phyloP scores from a whole-genome alignment of 352 stramenopile genomes.

The Globisporangium polare region DNA sequence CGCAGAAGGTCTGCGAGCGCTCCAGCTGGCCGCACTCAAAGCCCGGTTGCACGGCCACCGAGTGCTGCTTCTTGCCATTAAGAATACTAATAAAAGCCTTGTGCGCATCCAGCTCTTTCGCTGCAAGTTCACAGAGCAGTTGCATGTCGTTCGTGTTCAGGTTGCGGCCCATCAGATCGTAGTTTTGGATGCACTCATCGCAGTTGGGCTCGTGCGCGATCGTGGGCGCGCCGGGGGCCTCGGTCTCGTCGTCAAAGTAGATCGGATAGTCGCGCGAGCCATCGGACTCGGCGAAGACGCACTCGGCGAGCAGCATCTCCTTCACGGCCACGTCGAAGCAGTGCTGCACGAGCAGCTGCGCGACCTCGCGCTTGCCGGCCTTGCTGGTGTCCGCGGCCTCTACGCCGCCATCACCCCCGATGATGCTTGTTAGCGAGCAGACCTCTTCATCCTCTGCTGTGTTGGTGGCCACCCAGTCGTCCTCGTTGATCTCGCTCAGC shows the following conservation, averaged over 20 bases:
- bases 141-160: conserved; percentile 31
- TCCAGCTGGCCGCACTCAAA: conserved; percentile 7
- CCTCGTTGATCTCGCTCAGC: conserved; percentile 32
- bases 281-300: conserved; percentile 37
- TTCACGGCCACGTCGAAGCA: conserved; percentile 45
- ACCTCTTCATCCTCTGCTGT: conserved; percentile 1
- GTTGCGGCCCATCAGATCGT: conserved; percentile 19
- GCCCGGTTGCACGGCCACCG: background rate
- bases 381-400: background rate
- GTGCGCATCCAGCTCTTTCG: conserved; percentile 35
- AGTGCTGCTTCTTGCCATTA: conserved; percentile 19
- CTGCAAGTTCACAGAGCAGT: conserved; percentile 39
- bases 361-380: conserved; percentile 9
- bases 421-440: background rate
- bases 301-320: conserved; percentile 32
- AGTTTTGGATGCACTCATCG: conserved; percentile 27
- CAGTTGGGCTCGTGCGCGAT: conserved; percentile 21
- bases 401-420: background rate
- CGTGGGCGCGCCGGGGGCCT: conserved; percentile 16
- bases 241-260: conserved; percentile 35
- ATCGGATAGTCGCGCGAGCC: conserved; percentile 37
- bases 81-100: conserved; percentile 25
- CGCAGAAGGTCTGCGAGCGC: conserved; percentile 30
- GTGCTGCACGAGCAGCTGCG: conserved; percentile 49
- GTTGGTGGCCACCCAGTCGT: conserved; percentile 25